These are phyloP conservation scores for Xylaria castorea DNA, from an alignment of 495 filamentous ascomycete genomes.

Conservation along the genomic window DNA sequence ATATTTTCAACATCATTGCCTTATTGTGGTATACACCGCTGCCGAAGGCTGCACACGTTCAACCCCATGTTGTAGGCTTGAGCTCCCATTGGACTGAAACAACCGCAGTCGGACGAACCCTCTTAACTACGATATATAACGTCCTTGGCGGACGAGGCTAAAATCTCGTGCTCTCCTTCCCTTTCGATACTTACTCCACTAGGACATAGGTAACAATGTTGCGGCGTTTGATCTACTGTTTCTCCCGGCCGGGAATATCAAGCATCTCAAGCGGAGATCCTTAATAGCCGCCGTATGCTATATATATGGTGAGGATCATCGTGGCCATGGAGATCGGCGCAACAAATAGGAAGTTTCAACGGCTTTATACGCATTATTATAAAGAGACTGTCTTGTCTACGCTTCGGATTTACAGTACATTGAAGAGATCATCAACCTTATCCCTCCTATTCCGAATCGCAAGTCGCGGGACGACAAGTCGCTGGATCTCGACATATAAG, in stretches of 20 bases:
- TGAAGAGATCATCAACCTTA: neutral
- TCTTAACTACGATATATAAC: conserved; percentile 11
- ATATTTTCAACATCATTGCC: neutral
- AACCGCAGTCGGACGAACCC: neutral
- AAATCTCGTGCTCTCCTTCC: neutral
- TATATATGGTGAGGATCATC: conserved; percentile 13
- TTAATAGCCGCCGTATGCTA: neutral
- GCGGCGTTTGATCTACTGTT: conserved; percentile 19
- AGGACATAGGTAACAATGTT: conserved; percentile 1
- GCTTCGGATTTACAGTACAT: conserved; percentile 6
- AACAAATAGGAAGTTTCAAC: neutral
- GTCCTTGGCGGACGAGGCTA: conserved; percentile 5
- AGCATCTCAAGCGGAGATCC: conserved; percentile 13
- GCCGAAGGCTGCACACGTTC: neutral
- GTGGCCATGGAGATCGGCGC: neutral
- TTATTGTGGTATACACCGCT: conserved; percentile 1
- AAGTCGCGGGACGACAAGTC: conserved; percentile 42
- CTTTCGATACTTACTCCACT: conserved; percentile 17
- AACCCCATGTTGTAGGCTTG: neutral
- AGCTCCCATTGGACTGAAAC: conserved; percentile 11
- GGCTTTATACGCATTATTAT: conserved; percentile 1
- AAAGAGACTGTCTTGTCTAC: conserved; percentile 6
- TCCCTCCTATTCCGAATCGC: neutral
- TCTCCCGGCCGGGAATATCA: conserved; percentile 11
- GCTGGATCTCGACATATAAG: conserved; percentile 25